Conservation (phyloP, 768 basidiomycete genomes). For the Panus rudis region DNA sequence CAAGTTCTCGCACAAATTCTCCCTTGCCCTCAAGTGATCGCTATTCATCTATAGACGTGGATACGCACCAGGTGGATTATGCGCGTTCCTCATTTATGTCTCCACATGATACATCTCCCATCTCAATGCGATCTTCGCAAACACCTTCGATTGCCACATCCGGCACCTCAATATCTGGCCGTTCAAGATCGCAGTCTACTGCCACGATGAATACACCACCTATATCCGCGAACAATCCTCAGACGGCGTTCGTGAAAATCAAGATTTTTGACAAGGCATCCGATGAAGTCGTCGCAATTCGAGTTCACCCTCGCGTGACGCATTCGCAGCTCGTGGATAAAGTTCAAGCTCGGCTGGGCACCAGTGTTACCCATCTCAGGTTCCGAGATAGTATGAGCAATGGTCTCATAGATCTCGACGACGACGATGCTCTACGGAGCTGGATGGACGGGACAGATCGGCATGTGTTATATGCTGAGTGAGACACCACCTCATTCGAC, state of each 20-base stretch:
- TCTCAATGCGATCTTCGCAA: constrained; percentile 31
- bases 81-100: constrained; percentile 23
- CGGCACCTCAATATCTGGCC: constrained; percentile 22
- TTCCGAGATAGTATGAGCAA: constrained; percentile 75
- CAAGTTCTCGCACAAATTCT: constrained; percentile 17
- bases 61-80: constrained; percentile 17
- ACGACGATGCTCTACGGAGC: constrained; percentile 54
- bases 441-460: constrained; percentile 81
- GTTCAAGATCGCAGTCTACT: constrained; percentile 54
- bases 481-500: no score
- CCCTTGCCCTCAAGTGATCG: constrained; percentile 2
- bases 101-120: constrained; percentile 16
- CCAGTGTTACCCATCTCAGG: constrained; percentile 57
- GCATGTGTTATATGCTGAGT: constrained; percentile 78
- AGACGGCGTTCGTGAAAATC: constrained; percentile 93
- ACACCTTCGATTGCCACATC: constrained; percentile 43
- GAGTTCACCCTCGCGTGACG: constrained; percentile 89
- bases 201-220: constrained; percentile 55
- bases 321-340: constrained; percentile 86
- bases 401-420: constrained; percentile 53
- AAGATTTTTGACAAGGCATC: constrained; percentile 93
- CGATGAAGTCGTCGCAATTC: constrained; percentile 94
- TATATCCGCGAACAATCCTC: constrained; percentile 71
- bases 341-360: constrained; percentile 80
- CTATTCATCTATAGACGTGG: constrained; percentile 17